phyloP scores from a whole-genome alignment of 2,329 filamentous ascomycete genomes.

The Sclerotinia spermophila region DNA sequence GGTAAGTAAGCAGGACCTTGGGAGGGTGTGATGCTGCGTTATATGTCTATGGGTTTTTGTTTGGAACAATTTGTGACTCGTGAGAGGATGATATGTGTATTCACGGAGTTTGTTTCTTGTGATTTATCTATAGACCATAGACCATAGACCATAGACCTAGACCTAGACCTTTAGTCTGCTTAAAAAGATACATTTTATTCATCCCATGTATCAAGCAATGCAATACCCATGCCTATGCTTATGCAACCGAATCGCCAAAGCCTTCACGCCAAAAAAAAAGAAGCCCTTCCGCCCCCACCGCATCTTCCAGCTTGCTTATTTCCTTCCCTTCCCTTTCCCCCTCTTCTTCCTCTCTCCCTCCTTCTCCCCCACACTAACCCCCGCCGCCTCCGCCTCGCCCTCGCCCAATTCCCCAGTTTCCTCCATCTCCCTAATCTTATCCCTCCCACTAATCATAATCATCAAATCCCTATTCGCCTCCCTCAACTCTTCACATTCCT shows the following conservation, averaged over 20 bases:
- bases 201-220: not conserved
- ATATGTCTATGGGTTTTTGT: too few species aligned
- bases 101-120: too few species aligned
- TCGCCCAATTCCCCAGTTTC: slow-evolving; percentile 55
- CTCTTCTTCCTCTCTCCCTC: slow-evolving; percentile 27
- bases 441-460: slow-evolving; percentile 81
- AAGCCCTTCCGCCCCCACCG: not conserved
- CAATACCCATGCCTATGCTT: not conserved
- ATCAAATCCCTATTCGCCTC: slow-evolving; percentile 85
- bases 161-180: not conserved
- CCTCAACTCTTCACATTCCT: slow-evolving; percentile 80
- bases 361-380: slow-evolving; percentile 46
- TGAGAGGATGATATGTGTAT: not conserved
- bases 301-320: slow-evolving; percentile 18
- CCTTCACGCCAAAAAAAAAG: not conserved
- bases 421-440: slow-evolving; percentile 70
- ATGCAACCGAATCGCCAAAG: not conserved
- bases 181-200: not conserved
- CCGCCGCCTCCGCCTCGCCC: slow-evolving; percentile 73
- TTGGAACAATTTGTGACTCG: too few species aligned
- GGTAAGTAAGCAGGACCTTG: too few species aligned
- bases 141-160: too few species aligned
- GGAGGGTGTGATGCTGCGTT: too few species aligned
- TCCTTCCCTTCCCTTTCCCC: slow-evolving; percentile 31
- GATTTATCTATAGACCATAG: not conserved